Evolutionary conservation across 148 eudicot species (phyloP).

Genomic region (Fagopyrum homotropicum): DNA sequence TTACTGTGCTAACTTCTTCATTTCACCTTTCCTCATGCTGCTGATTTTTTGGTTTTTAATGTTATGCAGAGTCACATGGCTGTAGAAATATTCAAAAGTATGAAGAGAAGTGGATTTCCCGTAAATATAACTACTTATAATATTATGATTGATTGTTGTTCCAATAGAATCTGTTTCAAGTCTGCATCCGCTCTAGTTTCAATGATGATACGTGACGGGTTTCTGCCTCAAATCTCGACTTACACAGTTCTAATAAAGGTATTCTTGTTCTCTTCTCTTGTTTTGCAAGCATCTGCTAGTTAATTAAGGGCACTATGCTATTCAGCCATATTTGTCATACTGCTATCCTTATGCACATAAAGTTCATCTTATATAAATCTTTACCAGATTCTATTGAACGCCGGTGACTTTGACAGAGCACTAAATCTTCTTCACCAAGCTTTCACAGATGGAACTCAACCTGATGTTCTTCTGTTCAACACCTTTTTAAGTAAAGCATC

Average conservation of each 20-base stretch:
- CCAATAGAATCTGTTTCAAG: conserved; percentile 45
- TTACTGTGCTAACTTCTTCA: not conserved
- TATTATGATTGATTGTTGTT: conserved; percentile 82
- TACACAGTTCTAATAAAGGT: conserved; percentile 76
- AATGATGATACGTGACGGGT: conserved; percentile 72
- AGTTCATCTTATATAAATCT: not conserved
- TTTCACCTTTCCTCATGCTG: not conserved
- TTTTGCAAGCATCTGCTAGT: too few species aligned
- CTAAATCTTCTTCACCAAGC: conserved; percentile 54
- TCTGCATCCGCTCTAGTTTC: conserved; percentile 67
- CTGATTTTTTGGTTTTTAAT: conserved; percentile 16
- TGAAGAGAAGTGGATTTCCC: conserved; percentile 40
- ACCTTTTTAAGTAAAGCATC: conserved; percentile 50
- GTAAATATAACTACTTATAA: conserved; percentile 58
- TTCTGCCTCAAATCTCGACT: conserved; percentile 31
- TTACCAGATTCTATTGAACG: conserved; percentile 47
- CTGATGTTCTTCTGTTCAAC: conserved; percentile 64
- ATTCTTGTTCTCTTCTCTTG: conserved; percentile 5
- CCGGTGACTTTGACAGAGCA: conserved; percentile 55
- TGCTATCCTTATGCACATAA: not conserved
- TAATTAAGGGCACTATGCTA: too few species aligned
- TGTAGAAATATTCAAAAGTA: conserved; percentile 49
- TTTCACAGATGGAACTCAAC: conserved; percentile 42
- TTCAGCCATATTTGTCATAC: not conserved
- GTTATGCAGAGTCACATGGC: conserved; percentile 51